These are phyloP conservation scores for Physcomitrium patens DNA, from an alignment of 225 moss, liverwort and hornwort genomes.

Conservation along the genomic window DNA sequence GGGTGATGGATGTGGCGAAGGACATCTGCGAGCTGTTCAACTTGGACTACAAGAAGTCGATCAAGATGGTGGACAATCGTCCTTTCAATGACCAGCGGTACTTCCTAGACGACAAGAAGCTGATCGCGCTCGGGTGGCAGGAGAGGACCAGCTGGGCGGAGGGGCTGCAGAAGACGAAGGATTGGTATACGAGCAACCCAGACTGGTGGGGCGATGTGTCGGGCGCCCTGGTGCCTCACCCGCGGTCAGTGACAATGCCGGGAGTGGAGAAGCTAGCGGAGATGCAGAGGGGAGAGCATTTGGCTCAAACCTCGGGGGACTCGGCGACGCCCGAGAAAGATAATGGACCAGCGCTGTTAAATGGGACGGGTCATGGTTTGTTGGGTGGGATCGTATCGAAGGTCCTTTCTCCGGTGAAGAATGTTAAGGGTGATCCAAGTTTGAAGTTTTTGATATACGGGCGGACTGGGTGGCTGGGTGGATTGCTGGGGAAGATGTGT, in stretches of 20 bases:
- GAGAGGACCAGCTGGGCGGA: constrained; percentile 43
- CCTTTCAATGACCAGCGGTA: constrained; percentile 56
- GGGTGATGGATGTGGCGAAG: constrained; percentile 44
- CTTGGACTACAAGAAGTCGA: constrained; percentile 32
- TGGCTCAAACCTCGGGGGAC: neutral
- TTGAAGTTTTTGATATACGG: constrained; percentile 59
- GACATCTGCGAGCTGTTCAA: constrained; percentile 47
- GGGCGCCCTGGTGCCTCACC: constrained; percentile 46
- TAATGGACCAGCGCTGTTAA: neutral
- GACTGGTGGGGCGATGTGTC: constrained; percentile 55
- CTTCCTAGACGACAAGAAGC: constrained; percentile 50
- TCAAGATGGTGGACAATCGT: constrained; percentile 52
- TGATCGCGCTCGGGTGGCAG: constrained; percentile 44
- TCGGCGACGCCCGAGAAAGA: neutral
- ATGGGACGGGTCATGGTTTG: neutral
- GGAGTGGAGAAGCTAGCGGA: constrained; percentile 30
- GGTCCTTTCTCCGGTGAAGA: neutral
- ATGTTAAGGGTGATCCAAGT: neutral
- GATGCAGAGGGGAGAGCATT: constrained; percentile 29
- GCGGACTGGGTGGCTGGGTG: constrained; percentile 23
- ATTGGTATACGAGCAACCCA: constrained; percentile 42
- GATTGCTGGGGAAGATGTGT: too few relatives aligned
- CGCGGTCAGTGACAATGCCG: constrained; percentile 29
- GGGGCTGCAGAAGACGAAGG: constrained; percentile 42
- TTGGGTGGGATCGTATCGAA: neutral